These are phyloP conservation scores for Linnemannia exigua DNA, from an alignment of 192 early-diverging fungal genomes.

Conservation along the genomic window DNA sequence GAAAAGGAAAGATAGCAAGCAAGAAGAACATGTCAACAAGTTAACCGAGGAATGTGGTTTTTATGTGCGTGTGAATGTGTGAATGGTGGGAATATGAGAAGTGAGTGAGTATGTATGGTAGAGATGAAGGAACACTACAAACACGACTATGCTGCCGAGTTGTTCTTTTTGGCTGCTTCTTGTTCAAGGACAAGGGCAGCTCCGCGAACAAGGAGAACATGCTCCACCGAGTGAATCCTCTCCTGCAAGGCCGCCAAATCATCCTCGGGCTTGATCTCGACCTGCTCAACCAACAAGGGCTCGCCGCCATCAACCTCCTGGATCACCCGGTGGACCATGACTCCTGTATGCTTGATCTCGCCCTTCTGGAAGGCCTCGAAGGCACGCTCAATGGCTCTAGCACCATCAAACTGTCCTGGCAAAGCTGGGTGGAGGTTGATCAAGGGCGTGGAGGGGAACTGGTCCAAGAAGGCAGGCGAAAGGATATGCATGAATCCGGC, in stretches of 20 bases:
- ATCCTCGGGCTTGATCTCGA: slow-evolving; percentile 85
- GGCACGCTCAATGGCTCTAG: slow-evolving; percentile 94
- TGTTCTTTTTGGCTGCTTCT: slow-evolving; percentile 25
- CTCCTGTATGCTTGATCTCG: slow-evolving; percentile 78
- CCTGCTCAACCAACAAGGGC: slow-evolving; percentile 82
- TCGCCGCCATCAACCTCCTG: slow-evolving; percentile 96
- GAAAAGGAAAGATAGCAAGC: too few species aligned
- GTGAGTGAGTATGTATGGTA: not conserved
- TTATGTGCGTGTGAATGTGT: not conserved
- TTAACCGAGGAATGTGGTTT: too few species aligned
- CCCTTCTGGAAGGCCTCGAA: slow-evolving; percentile 89
- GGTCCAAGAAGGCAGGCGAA: slow-evolving; percentile 83
- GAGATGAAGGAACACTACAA: not conserved
- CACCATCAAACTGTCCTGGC: slow-evolving; percentile 97
- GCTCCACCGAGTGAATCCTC: slow-evolving; percentile 93
- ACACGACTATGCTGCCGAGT: not conserved
- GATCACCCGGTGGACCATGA: slow-evolving; percentile 97
- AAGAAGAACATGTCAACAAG: too few species aligned
- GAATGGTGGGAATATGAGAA: not conserved
- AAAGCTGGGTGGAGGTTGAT: slow-evolving; percentile 98
- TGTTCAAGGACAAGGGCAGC: slow-evolving; percentile 66
- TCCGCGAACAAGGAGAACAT: slow-evolving; percentile 88
- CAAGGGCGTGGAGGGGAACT: slow-evolving; percentile 76
- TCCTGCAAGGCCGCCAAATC: slow-evolving; percentile 85
- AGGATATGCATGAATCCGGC: slow-evolving; percentile 99